Percentiles rank a stretch among this genome's conserved stretches.
These are phyloP conservation scores for Tolypocladium amazonense DNA, from an alignment of 2,329 filamentous ascomycete genomes.

Conservation along the genomic window DNA sequence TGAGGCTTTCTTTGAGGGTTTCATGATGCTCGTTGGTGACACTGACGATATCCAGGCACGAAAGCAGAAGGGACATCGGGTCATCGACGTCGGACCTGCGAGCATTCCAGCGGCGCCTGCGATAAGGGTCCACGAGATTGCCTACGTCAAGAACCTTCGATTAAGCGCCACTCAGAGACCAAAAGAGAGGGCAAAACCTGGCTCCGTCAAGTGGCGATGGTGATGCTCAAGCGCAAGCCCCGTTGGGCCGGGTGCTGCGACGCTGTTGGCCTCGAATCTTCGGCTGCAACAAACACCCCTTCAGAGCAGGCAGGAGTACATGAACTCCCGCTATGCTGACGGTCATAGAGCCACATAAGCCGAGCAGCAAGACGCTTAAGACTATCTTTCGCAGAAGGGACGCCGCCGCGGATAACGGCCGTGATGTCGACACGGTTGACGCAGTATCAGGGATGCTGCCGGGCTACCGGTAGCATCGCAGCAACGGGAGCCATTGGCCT, in stretches of 20 bases:
- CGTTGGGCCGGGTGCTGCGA: too few species aligned
- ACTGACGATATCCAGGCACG: background rate
- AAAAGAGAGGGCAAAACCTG: background rate
- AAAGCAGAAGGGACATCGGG: background rate
- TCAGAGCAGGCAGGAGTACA: background rate
- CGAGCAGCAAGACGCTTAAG: conserved; percentile 49
- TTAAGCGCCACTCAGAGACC: background rate
- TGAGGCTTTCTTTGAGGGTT: background rate
- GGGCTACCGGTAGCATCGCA: conserved; percentile 59
- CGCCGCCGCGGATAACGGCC: conserved; percentile 30
- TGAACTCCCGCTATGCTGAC: conserved; percentile 55
- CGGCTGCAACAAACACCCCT: conserved; percentile 28
- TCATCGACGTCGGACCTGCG: background rate
- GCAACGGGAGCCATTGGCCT: conserved; percentile 43
- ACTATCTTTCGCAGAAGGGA: conserved; percentile 11
- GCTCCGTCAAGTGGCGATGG: background rate
- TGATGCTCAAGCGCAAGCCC: too few species aligned
- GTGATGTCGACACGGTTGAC: conserved; percentile 62
- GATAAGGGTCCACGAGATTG: conserved; percentile 9
- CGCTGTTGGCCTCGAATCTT: background rate
- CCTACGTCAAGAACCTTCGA: background rate
- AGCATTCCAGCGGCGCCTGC: background rate
- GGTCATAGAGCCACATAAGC: conserved; percentile 57
- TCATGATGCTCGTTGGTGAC: background rate
- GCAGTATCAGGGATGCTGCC: conserved; percentile 53